These are phyloP conservation scores for Colletotrichum australisinense DNA, from an alignment of 2,329 filamentous ascomycete genomes.

Conservation along the genomic window DNA sequence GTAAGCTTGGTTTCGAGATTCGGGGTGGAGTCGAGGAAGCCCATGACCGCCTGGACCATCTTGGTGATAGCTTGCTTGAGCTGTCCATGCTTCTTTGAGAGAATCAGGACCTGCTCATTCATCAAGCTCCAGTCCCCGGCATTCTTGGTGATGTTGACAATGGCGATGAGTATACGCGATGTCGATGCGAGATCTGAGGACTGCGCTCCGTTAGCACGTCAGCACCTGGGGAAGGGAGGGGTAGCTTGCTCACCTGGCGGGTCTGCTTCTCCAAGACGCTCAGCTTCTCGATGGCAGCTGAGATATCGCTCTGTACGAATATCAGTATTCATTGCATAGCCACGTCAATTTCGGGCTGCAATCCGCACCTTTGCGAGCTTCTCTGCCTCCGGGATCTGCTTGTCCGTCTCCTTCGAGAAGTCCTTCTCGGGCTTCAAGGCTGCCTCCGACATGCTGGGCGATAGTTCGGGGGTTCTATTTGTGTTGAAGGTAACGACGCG, in stretches of 20 bases:
- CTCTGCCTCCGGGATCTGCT: conserved; percentile 90
- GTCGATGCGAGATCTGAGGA: conserved; percentile 96
- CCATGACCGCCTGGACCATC: conserved; percentile 98
- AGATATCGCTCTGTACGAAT: conserved; percentile 73
- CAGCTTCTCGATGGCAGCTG: conserved; percentile 93
- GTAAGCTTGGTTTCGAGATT: conserved; percentile 89
- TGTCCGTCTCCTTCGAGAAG: conserved; percentile 96
- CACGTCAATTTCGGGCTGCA: background rate
- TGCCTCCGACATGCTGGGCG: conserved; percentile 80
- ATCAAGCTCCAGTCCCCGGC: conserved; percentile 92
- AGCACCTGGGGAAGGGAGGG: conserved; percentile 36
- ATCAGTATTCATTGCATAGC: background rate
- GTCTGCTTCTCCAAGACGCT: conserved; percentile 94
- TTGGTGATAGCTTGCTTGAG: conserved; percentile 99
- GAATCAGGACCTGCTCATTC: conserved; percentile 94
- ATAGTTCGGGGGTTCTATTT: background rate
- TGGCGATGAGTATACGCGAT: conserved; percentile 85
- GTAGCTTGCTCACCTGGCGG: conserved; percentile 76
- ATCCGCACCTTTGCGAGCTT: conserved; percentile 81
- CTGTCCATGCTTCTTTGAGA: conserved; percentile 99
- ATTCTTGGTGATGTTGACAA: conserved; percentile 95
- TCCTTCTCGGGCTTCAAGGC: conserved; percentile 96
- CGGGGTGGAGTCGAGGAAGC: conserved; percentile 88
- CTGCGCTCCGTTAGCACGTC: conserved; percentile 57
- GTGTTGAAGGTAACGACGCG: background rate